A percentile compares a stretch with the other conserved stretches of the same genome.
Conservation (phyloP, 2,329 filamentous ascomycete species). For the Beauveria bassiana region DNA sequence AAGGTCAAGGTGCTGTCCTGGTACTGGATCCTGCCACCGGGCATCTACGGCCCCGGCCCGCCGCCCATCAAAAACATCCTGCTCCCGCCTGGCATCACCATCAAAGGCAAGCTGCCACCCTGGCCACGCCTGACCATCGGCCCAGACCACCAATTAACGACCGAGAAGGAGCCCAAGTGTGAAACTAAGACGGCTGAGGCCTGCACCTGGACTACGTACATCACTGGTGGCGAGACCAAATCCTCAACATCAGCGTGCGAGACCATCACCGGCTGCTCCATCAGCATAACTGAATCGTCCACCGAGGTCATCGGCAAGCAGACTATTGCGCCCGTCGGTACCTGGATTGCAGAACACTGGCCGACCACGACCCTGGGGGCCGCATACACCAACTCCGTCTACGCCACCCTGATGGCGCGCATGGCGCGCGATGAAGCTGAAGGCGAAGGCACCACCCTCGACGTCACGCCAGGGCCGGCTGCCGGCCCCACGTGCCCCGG, state of each 20-base stretch:
- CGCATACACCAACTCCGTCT: constrained; percentile 7
- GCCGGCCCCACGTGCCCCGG: constrained; percentile 14
- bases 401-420: no score
- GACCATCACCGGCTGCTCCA: constrained; percentile 13
- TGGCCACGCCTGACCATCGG: constrained; percentile 16
- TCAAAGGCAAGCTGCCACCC: constrained; percentile 14
- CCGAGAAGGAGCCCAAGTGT: constrained; percentile 11
- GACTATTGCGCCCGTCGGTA: constrained; percentile 11
- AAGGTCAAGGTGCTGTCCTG: not conserved
- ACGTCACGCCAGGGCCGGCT: constrained; percentile 10
- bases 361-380: not conserved
- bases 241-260: constrained; percentile 13
- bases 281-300: constrained; percentile 11
- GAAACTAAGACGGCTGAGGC: constrained; percentile 12
- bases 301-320: constrained; percentile 11
- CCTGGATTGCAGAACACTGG: constrained; percentile 7
- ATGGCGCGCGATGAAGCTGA: not conserved
- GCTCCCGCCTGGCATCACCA: constrained; percentile 10
- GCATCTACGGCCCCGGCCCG: constrained; percentile 14
- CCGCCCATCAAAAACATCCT: constrained; percentile 10
- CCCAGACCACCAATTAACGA: constrained; percentile 8
- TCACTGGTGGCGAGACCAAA: constrained; percentile 7
- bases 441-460: not conserved
- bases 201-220: constrained; percentile 7
- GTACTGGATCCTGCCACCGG: constrained; percentile 13